Evolutionary conservation across 257 asterid genomes (phyloP).

Genomic region (Solanum etuberosum): DNA sequence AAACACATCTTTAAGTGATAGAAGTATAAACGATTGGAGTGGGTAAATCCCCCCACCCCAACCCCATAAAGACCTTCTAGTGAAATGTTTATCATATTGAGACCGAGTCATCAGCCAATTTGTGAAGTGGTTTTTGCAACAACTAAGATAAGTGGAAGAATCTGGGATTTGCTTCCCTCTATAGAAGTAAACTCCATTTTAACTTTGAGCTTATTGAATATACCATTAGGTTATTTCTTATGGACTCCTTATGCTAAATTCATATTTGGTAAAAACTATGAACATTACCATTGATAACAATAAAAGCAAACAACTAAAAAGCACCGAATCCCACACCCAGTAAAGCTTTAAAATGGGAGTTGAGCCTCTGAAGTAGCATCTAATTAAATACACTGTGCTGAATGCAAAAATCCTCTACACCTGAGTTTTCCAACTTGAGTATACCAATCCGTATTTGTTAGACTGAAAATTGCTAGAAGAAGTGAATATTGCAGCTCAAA

Average conservation of each 20-base stretch:
- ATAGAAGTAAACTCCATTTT: neutral
- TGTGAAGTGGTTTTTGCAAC: neutral
- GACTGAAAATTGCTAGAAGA: neutral
- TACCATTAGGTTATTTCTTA: neutral
- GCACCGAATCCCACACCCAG: neutral
- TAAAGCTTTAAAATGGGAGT: neutral
- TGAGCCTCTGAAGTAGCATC: too few species aligned
- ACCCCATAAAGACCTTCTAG: too few species aligned
- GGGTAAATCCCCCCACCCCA: too few species aligned
- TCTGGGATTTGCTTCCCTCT: neutral
- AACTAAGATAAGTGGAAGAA: neutral
- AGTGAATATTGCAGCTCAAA: neutral
- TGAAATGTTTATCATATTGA: too few species aligned
- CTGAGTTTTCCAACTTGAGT: neutral
- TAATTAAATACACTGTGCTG: too few species aligned
- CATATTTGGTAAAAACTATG: neutral
- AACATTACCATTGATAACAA: neutral
- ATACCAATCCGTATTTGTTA: neutral
- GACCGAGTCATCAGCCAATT: neutral
- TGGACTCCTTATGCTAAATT: neutral
- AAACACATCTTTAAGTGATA: too few species aligned
- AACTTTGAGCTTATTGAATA: neutral
- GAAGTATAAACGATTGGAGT: too few species aligned
- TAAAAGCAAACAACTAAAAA: neutral
- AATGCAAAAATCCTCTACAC: neutral